Conservation (phyloP, 768 basidiomycete genomes). For the Pholiota conissans region DNA sequence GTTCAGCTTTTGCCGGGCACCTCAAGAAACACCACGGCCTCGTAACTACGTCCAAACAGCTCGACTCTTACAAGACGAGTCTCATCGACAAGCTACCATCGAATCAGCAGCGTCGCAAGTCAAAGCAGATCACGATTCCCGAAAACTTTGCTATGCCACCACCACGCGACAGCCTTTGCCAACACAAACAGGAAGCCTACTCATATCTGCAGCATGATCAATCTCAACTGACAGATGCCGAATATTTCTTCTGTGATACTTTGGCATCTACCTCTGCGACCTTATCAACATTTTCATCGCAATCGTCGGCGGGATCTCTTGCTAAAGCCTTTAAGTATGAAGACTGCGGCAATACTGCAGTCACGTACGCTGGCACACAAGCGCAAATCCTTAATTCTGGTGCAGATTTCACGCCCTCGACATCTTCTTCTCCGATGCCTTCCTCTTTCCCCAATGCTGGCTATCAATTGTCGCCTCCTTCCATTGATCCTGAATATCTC, state of each 20-base stretch:
- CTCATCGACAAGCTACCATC: neutral
- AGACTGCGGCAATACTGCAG: too few species aligned
- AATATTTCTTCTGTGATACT: neutral
- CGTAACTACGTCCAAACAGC: constrained; percentile 27
- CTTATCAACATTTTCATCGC: neutral
- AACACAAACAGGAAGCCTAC: neutral
- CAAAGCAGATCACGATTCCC: neutral
- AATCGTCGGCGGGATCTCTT: neutral
- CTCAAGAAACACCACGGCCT: constrained; percentile 47
- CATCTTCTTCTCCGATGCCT: neutral
- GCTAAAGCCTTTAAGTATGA: neutral
- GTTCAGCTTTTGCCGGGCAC: constrained; percentile 56
- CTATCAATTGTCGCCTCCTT: neutral
- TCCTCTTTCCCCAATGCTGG: neutral
- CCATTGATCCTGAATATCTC: neutral
- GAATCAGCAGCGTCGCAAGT: neutral
- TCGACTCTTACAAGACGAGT: constrained; percentile 30
- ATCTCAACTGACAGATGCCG: neutral
- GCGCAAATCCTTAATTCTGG: neutral
- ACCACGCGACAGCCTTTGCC: neutral
- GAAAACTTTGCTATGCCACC: too few species aligned
- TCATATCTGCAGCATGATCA: neutral
- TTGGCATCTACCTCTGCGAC: too few species aligned
- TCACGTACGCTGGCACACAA: too few species aligned
- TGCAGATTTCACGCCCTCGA: neutral